A percentile compares a stretch with the other conserved stretches of the same genome.
phyloP scores from a whole-genome alignment of 2,329 filamentous ascomycete species.

The Clonostachys rosea region DNA sequence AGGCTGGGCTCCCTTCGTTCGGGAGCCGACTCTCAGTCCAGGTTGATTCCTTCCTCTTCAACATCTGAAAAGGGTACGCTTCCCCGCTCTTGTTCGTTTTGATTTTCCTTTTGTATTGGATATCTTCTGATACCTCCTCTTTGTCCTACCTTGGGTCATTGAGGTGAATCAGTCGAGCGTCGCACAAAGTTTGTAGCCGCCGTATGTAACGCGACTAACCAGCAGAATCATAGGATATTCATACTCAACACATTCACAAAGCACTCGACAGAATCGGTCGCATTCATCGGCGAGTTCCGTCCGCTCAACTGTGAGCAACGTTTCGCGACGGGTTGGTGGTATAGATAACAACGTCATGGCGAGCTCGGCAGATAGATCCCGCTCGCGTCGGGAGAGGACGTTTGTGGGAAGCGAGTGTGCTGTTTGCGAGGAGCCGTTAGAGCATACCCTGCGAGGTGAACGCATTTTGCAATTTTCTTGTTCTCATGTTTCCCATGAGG shows the following conservation, averaged over 20 bases:
- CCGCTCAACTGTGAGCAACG: slow-evolving; percentile 20
- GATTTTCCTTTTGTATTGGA: too few species aligned
- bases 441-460: slow-evolving; percentile 92
- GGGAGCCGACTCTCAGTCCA: background rate
- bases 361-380: slow-evolving; percentile 61
- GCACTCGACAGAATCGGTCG: slow-evolving; percentile 7
- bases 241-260: too few species aligned
- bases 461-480: slow-evolving; percentile 94
- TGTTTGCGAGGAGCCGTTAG: slow-evolving; percentile 92
- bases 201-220: too few species aligned
- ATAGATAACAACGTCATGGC: slow-evolving; percentile 38
- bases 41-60: too few species aligned
- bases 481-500: slow-evolving; percentile 94
- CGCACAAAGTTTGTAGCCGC: too few species aligned
- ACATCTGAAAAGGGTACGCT: too few species aligned
- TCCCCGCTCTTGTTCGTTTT: too few species aligned
- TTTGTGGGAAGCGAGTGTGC: slow-evolving; percentile 94
- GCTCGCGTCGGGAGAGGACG: slow-evolving; percentile 82
- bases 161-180: too few species aligned
- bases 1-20: background rate
- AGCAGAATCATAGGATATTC: too few species aligned
- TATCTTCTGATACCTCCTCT: too few species aligned
- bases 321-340: slow-evolving; percentile 25
- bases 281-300: slow-evolving; percentile 24
- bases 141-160: too few species aligned